These are phyloP conservation scores for Cymbopogon citratus DNA, from an alignment of 176 grass and related monocot species.

Conservation along the genomic window DNA sequence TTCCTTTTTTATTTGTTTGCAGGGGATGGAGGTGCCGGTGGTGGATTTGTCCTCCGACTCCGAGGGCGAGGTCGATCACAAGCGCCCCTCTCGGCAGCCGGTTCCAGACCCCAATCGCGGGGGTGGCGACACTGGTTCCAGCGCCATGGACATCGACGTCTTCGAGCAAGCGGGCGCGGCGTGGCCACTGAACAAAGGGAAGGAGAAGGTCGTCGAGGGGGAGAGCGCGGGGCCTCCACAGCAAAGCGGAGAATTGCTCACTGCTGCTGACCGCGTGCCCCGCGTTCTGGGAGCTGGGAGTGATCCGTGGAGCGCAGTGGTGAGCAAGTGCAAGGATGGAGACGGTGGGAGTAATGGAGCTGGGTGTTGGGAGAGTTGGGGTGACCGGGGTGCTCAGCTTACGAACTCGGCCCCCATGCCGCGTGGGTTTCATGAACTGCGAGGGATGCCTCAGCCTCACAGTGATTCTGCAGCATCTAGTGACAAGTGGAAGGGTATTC, in stretches of 20 bases:
- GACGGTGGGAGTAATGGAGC: not conserved
- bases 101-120: not conserved
- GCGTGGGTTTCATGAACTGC: not conserved
- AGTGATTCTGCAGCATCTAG: not conserved
- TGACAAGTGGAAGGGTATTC: slow-evolving; percentile 18
- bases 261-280: not conserved
- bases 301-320: slow-evolving; percentile 12
- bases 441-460: not conserved
- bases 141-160: not conserved
- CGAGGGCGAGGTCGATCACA: slow-evolving; percentile 27
- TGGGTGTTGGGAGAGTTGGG: not conserved
- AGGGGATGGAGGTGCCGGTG: slow-evolving; percentile 45
- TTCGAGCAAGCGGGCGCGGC: slow-evolving; percentile 1
- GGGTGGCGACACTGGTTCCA: not conserved
- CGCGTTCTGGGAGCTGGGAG: not conserved
- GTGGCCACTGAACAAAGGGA: slow-evolving; percentile 24
- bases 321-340: not conserved
- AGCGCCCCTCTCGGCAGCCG: not conserved
- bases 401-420: not conserved
- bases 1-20: not conserved
- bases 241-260: not conserved
- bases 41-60: slow-evolving; percentile 32
- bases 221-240: no score
- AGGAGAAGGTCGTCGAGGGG: slow-evolving; percentile 31
- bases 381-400: not conserved